These are phyloP conservation scores for Jaapia argillacea DNA, from an alignment of 768 basidiomycete species.

Conservation along the genomic window DNA sequence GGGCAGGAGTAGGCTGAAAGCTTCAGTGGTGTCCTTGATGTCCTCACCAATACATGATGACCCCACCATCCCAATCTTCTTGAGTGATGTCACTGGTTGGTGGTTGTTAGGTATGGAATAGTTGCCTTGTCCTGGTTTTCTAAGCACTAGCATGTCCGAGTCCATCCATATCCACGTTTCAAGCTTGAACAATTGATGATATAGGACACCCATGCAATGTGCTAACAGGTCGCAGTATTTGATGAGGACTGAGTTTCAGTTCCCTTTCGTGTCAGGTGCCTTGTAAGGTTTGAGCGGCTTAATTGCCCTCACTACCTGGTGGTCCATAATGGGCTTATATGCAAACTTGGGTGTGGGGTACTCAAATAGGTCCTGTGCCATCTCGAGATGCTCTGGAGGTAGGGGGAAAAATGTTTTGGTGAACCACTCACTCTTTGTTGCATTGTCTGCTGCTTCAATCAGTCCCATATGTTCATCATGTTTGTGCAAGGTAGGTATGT, in stretches of 20 bases:
- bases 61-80: slow-evolving; percentile 21
- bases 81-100: slow-evolving; percentile 26
- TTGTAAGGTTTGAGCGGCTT: slow-evolving; percentile 10
- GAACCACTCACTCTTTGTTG: slow-evolving; percentile 12
- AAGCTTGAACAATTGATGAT: slow-evolving; percentile 7
- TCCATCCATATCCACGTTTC: slow-evolving; percentile 11
- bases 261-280: slow-evolving; percentile 14
- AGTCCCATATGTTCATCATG: slow-evolving; percentile 5
- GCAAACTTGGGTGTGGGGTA: slow-evolving; percentile 5
- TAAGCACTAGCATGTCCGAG: slow-evolving; percentile 19
- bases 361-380: neutral
- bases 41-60: slow-evolving; percentile 13
- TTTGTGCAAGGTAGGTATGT: slow-evolving; percentile 10
- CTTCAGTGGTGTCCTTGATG: slow-evolving; percentile 18
- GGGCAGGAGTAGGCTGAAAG: slow-evolving; percentile 20
- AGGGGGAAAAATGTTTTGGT: slow-evolving; percentile 16
- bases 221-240: slow-evolving; percentile 8
- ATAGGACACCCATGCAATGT: slow-evolving; percentile 3
- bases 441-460: slow-evolving; percentile 7
- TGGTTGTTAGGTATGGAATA: slow-evolving; percentile 25
- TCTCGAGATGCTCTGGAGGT: neutral
- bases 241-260: slow-evolving; percentile 13
- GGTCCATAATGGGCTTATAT: slow-evolving; percentile 5
- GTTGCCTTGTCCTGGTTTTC: slow-evolving; percentile 24
- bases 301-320: slow-evolving; percentile 6